Evolutionary conservation across 352 stramenopile genomes (phyloP), one percentile per base, ranked within the genome.

Genomic region (Phytophthora kernoviae): DNA sequence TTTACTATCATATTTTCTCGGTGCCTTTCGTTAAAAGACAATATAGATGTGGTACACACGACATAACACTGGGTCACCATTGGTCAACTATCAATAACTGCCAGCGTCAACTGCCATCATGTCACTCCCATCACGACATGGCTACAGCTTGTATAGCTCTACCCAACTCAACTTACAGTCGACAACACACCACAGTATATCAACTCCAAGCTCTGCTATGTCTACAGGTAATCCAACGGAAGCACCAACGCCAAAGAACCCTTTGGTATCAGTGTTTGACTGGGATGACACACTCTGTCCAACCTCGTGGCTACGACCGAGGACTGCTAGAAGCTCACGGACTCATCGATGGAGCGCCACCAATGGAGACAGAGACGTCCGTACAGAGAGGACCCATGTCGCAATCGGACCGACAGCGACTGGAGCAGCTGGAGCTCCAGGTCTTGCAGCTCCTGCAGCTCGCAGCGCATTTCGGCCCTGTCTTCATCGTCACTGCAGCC

Each of bases 271-370:
- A 0, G 65, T 88, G 26, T 84, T 88, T 24, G 79, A 88, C 59
- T 88, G 79, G 79, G 79, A 88, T 34, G 79, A 89, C 65, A 89
- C 79, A 21, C 65, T 89, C 5, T 89, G 79, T 30, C 79, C 79
- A 6, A 82, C 74, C 60, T 80, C 61, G 41, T 89, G 79, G 79
- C 62, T 89, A 81, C 37, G 52, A 52, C 5, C 65, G 76, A 9
- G 76, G 72, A 5, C 53, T 85, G 20, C 63, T 89, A 27, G 74
- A 74, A 0, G 58, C 66, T 8, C 58, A 81, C 30, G 62, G 72
- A 11, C 63, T 87, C 33, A 52, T 84, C 15, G 56, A 84, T 8
- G 50, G 40, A 20, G 64, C 57, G n/a, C 45, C 61, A 8, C 52
- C 54, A 36, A 65, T 69, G 54, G 61, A 65, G 17, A 52, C 64